Conservation (phyloP, 768 basidiomycete genomes). For the Amanita subjunquillea region DNA sequence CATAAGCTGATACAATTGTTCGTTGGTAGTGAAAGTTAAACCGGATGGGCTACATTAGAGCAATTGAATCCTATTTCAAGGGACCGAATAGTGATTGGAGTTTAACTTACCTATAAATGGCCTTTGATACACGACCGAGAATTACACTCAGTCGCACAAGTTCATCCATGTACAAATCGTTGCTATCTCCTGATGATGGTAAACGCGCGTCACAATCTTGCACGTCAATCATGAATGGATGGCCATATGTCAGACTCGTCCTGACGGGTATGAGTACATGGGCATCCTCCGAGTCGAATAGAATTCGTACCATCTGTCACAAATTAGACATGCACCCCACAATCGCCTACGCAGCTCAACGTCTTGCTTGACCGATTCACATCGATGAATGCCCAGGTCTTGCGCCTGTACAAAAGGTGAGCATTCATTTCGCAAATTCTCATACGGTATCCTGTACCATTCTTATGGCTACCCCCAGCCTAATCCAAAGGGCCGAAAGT, state of each 20-base stretch:
- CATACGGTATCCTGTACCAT: slow-evolving; percentile 48
- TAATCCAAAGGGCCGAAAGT: slow-evolving; percentile 77
- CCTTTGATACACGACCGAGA: slow-evolving; percentile 85
- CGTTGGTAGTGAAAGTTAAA: slow-evolving; percentile 75
- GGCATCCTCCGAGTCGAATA: slow-evolving; percentile 2
- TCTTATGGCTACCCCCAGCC: slow-evolving; percentile 81
- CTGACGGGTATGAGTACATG: slow-evolving; percentile 23
- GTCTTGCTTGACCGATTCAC: slow-evolving; percentile 75
- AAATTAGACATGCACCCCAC: slow-evolving; percentile 92
- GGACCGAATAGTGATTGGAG: slow-evolving; percentile 1
- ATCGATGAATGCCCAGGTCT: slow-evolving; percentile 90
- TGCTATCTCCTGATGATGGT: slow-evolving; percentile 77
- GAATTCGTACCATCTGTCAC: slow-evolving; percentile 74
- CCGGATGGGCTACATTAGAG: slow-evolving; percentile 62
- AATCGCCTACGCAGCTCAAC: slow-evolving; percentile 83
- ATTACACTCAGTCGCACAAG: slow-evolving; percentile 87
- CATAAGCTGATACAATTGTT: slow-evolving; percentile 55
- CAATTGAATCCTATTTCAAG: background rate
- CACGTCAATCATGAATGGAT: slow-evolving; percentile 94
- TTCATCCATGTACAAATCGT: slow-evolving; percentile 79
- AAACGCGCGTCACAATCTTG: slow-evolving; percentile 93
- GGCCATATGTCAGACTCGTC: slow-evolving; percentile 84
- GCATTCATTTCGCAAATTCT: slow-evolving; percentile 1
- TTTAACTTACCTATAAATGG: slow-evolving; percentile 73
- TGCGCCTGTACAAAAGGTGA: slow-evolving; percentile 56